phyloP scores from a whole-genome alignment of 2,329 filamentous ascomycete genomes.

The Microdochium paspali region DNA sequence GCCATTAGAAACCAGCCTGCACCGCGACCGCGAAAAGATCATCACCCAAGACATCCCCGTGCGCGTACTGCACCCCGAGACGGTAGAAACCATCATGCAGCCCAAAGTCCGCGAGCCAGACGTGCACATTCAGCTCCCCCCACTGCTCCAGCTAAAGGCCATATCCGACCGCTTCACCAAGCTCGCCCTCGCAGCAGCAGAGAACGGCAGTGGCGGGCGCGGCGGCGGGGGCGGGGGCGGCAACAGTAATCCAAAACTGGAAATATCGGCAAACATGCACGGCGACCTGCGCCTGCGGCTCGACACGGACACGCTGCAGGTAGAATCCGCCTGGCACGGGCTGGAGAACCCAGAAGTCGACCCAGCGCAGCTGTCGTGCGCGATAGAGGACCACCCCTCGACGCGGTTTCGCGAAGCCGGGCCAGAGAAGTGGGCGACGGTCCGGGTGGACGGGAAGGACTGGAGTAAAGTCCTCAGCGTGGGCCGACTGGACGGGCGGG shows the following conservation, averaged over 20 bases:
- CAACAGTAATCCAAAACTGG: constrained; percentile 54
- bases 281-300: constrained; percentile 74
- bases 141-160: constrained; percentile 78
- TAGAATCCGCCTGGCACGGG: constrained; percentile 76
- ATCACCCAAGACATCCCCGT: constrained; percentile 97
- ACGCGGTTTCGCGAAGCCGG: constrained; percentile 68
- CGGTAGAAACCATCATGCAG: constrained; percentile 89
- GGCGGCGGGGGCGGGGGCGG: constrained; percentile 15
- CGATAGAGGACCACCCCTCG: constrained; percentile 71
- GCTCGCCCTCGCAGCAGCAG: constrained; percentile 47
- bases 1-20: constrained; percentile 46
- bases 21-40: constrained; percentile 74
- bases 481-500: constrained; percentile 76
- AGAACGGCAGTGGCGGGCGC: constrained; percentile 5
- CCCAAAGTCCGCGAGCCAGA: constrained; percentile 85
- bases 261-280: constrained; percentile 90
- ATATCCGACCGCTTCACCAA: constrained; percentile 95
- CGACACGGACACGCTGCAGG: constrained; percentile 73
- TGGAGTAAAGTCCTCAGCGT: constrained; percentile 94
- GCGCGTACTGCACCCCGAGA: constrained; percentile 72
- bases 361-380: constrained; percentile 61
- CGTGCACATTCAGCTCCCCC: constrained; percentile 85
- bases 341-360: constrained; percentile 84
- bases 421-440: constrained; percentile 78
- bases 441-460: constrained; percentile 85